Evolutionary conservation across 768 basidiomycete species (phyloP).

Genomic region (Thelephora aurantiotincta): DNA sequence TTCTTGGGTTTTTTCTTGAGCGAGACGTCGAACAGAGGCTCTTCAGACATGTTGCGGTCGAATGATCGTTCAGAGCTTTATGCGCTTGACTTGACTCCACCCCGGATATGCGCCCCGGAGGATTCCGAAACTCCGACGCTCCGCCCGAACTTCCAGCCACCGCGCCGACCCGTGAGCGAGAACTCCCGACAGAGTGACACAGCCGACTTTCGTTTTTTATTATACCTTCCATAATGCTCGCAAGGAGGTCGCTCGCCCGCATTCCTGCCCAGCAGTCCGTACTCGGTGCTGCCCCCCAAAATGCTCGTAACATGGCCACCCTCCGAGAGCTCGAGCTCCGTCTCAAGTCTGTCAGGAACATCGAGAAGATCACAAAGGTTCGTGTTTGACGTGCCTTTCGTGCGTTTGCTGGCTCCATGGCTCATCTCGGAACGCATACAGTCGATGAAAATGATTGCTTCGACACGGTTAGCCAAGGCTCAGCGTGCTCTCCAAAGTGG

Average conservation of each 20-base stretch:
- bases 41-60: conserved; percentile 37
- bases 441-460: conserved; percentile 99
- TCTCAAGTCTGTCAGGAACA: conserved; percentile 91
- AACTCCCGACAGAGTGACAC: conserved; percentile 8
- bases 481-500: conserved; percentile 86
- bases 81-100: conserved; percentile 5
- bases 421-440: conserved; percentile 17
- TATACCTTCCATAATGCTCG: conserved; percentile 26
- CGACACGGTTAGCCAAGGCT: conserved; percentile 90
- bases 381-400: background rate
- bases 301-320: conserved; percentile 87
- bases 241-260: conserved; percentile 32
- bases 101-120: conserved; percentile 1
- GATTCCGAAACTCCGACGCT: conserved; percentile 6
- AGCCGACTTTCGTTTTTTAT: conserved; percentile 10
- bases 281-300: conserved; percentile 25
- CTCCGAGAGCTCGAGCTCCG: conserved; percentile 95
- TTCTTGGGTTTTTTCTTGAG: conserved; percentile 77
- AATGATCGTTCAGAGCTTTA: background rate
- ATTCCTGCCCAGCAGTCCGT: conserved; percentile 25
- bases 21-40: conserved; percentile 73
- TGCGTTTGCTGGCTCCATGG: background rate
- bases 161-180: conserved; percentile 10
- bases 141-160: conserved; percentile 2
- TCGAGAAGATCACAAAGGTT: conserved; percentile 99